These are phyloP conservation scores for Silene noctiflora DNA, from an alignment of 179 eudicot genomes.

Conservation along the genomic window DNA sequence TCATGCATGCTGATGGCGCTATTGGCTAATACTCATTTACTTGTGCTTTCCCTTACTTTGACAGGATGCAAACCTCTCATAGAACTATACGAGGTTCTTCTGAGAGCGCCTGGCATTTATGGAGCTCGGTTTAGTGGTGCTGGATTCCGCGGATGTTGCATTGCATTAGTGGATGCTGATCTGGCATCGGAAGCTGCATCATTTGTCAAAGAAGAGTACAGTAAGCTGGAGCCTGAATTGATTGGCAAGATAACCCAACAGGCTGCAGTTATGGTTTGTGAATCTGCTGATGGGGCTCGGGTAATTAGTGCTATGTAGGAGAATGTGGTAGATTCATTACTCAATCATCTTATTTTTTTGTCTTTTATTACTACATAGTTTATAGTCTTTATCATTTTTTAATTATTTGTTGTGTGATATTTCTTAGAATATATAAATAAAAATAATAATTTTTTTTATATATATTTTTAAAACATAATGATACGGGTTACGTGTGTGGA, in stretches of 20 bases:
- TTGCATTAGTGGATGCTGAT: conserved; percentile 75
- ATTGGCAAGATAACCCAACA: conserved; percentile 50
- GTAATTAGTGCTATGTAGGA: conserved; percentile 39
- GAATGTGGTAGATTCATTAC: background rate
- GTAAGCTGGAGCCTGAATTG: conserved; percentile 61
- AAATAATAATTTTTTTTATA: too few relatives aligned
- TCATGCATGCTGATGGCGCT: background rate
- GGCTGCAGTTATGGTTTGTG: conserved; percentile 64
- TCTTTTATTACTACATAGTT: background rate
- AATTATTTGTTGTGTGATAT: background rate
- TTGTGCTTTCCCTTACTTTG: background rate
- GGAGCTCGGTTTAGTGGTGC: conserved; percentile 99
- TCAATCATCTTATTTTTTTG: background rate
- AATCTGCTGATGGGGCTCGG: conserved; percentile 74
- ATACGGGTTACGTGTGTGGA: too few relatives aligned
- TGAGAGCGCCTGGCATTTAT: conserved; percentile 72
- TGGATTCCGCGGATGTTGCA: conserved; percentile 93
- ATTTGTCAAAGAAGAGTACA: conserved; percentile 60
- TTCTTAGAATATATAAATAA: too few relatives aligned
- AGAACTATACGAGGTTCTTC: conserved; percentile 72
- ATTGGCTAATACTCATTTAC: background rate
- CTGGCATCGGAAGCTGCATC: conserved; percentile 58
- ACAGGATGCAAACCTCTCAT: conserved; percentile 85
- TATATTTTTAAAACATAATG: too few relatives aligned
- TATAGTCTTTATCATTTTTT: background rate